Base-by-base conservation (phyloP, 2,329 filamentous ascomycete species). In the Fusarium nygamai region DNA sequence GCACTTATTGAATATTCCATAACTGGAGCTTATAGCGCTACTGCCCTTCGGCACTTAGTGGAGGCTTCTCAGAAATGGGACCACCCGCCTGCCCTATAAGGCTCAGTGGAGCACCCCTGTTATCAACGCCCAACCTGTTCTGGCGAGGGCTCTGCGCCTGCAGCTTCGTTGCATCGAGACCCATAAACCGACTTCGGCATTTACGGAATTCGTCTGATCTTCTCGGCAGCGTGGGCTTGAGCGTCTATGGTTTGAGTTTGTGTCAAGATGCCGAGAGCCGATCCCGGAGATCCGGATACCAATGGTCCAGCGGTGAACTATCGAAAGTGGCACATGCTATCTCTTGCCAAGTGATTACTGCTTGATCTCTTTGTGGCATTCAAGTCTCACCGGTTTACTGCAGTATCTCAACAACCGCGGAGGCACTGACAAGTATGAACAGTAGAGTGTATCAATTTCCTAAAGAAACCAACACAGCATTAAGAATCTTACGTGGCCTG, bases 161-260 rank as follows among this genome's bases (percentile, higher is more conserved):
- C 5, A 33, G 29, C 8, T n/a, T 50, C 5, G 47, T 33, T 50
- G 29, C 22, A 34, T 8, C 0, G 4, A 14, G 16, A 10, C 29
- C 8, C 8, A 24, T 29, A 17, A 54, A 34, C 34, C 10, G 48
- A 33, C 12, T 51, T 34, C 48, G 31, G 48, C 48, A 20, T 20
- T 51, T 3, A 5, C 11, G 7, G 3, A 5, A 14, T 1, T 3
- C 1, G 11, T 9, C 29, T 33, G 29, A 9, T 19, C 47, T n/a
- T 31, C 6, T 17, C 29, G 4, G 10, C 27, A 31, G 20, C 27
- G 9, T 4, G 20, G 7, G 17, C 48, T 14, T 34, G 5, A 34
- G 5, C 24, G 31, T 5, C n/a, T 12, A 8, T 50, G 29, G 29
- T 24, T 51, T 34, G 7, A 24, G 31, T 53, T 16, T 36, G 13